phyloP scores from a whole-genome alignment of 441 rosid genomes.

The Populus hybrid region DNA sequence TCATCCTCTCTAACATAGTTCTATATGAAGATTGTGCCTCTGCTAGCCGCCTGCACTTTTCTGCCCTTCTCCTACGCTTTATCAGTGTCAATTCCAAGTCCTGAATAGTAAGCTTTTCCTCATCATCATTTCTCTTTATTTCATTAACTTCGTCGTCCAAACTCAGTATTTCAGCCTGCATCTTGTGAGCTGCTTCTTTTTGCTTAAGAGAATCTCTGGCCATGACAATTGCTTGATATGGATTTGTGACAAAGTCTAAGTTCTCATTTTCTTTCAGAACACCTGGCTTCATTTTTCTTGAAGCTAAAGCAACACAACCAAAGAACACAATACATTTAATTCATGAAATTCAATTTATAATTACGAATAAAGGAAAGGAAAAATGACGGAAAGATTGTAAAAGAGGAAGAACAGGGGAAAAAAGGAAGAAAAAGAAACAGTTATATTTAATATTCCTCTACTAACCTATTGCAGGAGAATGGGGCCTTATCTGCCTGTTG shows the following conservation, averaged over 20 bases:
- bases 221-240: conserved; percentile 72
- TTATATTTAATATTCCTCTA: conserved; percentile 1
- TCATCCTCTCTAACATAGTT: conserved; percentile 86
- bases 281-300: conserved; percentile 43
- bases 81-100: conserved; percentile 71
- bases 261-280: conserved; percentile 69
- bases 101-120: conserved; percentile 64
- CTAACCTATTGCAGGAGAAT: conserved; percentile 55
- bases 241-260: conserved; percentile 53
- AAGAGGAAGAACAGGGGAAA: neutral
- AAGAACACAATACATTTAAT: neutral
- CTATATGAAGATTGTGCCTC: conserved; percentile 90
- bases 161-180: conserved; percentile 56
- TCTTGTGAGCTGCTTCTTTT: conserved; percentile 65
- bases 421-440: neutral
- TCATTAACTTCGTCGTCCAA: conserved; percentile 64
- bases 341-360: neutral
- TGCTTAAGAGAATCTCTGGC: conserved; percentile 82
- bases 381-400: neutral
- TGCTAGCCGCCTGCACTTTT: conserved; percentile 88
- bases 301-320: conserved; percentile 28
- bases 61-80: conserved; percentile 81
- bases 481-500: conserved; percentile 54
- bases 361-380: neutral
- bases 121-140: conserved; percentile 52